Base-by-base conservation (phyloP, 495 filamentous ascomycete genomes). In the Penicillium canescens region DNA sequence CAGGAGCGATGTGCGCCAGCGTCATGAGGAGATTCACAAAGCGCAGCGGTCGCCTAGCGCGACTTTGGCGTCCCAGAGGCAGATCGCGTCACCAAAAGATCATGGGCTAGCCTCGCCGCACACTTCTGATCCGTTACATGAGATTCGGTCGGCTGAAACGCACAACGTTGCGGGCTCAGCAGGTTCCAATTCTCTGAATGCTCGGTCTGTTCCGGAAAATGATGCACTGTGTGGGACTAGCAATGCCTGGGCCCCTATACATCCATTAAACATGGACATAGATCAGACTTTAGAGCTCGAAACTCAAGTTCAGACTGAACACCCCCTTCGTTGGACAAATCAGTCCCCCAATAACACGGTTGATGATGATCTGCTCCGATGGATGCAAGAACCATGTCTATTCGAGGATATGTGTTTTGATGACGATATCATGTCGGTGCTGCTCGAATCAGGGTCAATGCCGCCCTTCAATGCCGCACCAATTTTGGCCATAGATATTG, bases 1-100 rank as follows among this genome's bases (percentile, higher is more conserved):
- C 8, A 53, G 50, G 39, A 53, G 50, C 33, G 50, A 53, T 46
- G 50, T 45, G 9, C 50, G 50, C 28, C 50, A 45, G 14, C 50
- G 50, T 20, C 50, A 53, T 53, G 50, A 53, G 42, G 50, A 44
- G n/a, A 53, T 53, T 36, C 50, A 53, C 21, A 53, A 46, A 26
- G n/a, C 50, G 4, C 24, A 39, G 14, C 38, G 12, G 11, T 36
- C 40, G 4, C 33, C 39, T 38, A 23, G 20, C 6, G 34, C 20
- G 20, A 33, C 20, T 21, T 16, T 35, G 42, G 24, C 20, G 11
- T 23, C 42, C 1, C 26, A 16, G 16, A 7, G 20, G 40, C 14
- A 34, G 20, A 37, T 21, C 26, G 31, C 50, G 31, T 23, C 21
- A 1, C 20, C 10, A 10, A 10, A 39, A 14, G 36, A n/a, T 2